These are phyloP conservation scores for Candida sakaeoensis DNA, from an alignment of 805 yeast genomes.

Conservation along the genomic window DNA sequence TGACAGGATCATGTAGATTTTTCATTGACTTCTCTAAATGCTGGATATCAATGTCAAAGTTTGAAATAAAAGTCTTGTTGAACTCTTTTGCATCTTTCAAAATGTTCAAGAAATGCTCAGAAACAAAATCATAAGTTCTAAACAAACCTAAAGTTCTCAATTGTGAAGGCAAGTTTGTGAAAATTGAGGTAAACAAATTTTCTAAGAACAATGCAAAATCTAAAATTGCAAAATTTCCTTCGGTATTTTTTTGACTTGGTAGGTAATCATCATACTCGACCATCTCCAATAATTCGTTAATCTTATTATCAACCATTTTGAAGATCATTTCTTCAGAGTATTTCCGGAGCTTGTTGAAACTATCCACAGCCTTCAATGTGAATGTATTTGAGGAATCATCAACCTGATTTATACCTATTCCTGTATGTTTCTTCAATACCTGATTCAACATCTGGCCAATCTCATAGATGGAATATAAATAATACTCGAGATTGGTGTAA, in stretches of 20 bases:
- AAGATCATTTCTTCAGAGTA: conserved; percentile 78
- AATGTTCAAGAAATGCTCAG: conserved; percentile 62
- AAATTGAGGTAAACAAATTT: conserved; percentile 79
- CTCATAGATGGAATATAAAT: conserved; percentile 69
- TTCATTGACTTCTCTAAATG: conserved; percentile 63
- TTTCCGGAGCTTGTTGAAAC: conserved; percentile 57
- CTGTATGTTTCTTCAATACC: conserved; percentile 34
- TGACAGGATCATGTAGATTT: conserved; percentile 24
- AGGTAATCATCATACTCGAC: conserved; percentile 82
- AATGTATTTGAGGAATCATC: conserved; percentile 33
- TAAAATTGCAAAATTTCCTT: conserved; percentile 70
- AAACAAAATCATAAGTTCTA: conserved; percentile 81
- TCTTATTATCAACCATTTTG: conserved; percentile 74
- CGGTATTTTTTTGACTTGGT: conserved; percentile 45
- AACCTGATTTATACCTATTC: conserved; percentile 36
- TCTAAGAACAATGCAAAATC: conserved; percentile 85
- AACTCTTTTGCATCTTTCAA: conserved; percentile 53
- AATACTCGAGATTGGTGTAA: conserved; percentile 82
- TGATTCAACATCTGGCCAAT: conserved; percentile 48
- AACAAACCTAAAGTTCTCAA: conserved; percentile 78
- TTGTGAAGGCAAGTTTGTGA: conserved; percentile 74
- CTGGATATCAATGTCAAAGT: conserved; percentile 72
- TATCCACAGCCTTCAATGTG: conserved; percentile 46
- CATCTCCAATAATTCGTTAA: conserved; percentile 75
- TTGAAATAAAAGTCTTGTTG: conserved; percentile 58